Evolutionary conservation across 2,329 filamentous ascomycete species (phyloP).

Genomic region (Fusarium poae): DNA sequence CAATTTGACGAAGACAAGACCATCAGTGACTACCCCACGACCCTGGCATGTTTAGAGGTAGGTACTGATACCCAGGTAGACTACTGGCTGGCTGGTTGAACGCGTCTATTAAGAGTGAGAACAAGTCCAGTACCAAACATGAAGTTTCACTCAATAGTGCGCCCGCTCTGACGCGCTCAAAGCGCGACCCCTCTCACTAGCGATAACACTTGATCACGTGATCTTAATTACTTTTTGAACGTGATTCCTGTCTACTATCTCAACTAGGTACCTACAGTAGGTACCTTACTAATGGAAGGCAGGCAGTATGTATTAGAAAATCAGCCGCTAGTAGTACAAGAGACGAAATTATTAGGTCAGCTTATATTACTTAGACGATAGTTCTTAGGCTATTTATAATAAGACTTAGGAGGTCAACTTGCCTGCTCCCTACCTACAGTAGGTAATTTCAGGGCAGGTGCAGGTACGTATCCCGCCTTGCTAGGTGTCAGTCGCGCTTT

Average conservation of each 20-base stretch:
- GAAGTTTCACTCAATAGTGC: conserved; percentile 15
- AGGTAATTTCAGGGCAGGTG: neutral
- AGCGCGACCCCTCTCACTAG: conserved; percentile 36
- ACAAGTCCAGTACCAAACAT: conserved; percentile 19
- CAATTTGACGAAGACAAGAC: conserved; percentile 10
- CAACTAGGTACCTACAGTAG: too few species aligned
- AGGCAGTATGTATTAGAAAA: too few species aligned
- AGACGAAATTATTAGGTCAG: too few species aligned
- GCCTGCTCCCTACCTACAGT: too few species aligned
- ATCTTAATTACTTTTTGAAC: conserved; percentile 2
- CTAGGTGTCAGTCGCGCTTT: conserved; percentile 16
- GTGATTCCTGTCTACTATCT: too few species aligned
- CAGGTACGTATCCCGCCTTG: neutral
- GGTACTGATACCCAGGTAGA: neutral
- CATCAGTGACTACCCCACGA: conserved; percentile 17
- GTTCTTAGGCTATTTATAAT: too few species aligned
- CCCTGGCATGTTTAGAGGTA: conserved; percentile 22
- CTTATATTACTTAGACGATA: too few species aligned
- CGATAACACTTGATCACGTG: conserved; percentile 44
- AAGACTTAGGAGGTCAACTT: too few species aligned
- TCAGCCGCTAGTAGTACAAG: too few species aligned
- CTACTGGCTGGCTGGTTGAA: conserved; percentile 16
- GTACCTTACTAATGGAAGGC: too few species aligned
- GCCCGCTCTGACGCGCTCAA: conserved; percentile 36
- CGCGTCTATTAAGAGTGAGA: conserved; percentile 32